Conservation (phyloP, 345 rosid species). For the Salix dunnii region DNA sequence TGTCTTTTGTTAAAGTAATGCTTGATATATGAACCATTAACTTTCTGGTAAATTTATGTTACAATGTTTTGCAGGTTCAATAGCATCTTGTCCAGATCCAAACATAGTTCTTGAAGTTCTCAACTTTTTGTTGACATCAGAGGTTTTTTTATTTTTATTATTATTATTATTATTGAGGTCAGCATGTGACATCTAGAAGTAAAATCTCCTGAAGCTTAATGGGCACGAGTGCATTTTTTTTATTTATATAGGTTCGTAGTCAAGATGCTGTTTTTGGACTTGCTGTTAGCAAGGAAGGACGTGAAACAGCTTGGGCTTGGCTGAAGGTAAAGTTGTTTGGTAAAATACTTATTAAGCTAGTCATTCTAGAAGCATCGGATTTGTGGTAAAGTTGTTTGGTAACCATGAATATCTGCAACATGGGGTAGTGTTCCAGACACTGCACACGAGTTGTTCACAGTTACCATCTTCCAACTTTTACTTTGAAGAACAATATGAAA, state of each 20-base stretch:
- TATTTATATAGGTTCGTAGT: slow-evolving; percentile 60
- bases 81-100: slow-evolving; percentile 68
- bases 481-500: background rate
- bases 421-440: too few relatives aligned
- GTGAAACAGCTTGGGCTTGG: slow-evolving; percentile 96
- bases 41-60: slow-evolving; percentile 1
- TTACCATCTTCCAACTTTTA: background rate
- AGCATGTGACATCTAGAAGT: background rate
- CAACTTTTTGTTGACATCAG: slow-evolving; percentile 63
- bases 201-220: background rate
- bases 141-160: slow-evolving; percentile 34
- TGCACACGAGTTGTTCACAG: background rate
- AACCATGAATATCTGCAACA: too few relatives aligned
- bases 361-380: background rate
- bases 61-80: slow-evolving; percentile 48
- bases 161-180: background rate
- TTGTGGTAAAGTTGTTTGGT: background rate
- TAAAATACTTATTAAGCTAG: background rate
- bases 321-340: slow-evolving; percentile 44
- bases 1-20: background rate
- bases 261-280: slow-evolving; percentile 85
- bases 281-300: slow-evolving; percentile 70
- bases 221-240: background rate
- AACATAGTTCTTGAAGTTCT: slow-evolving; percentile 61
- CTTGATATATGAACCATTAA: background rate